These are phyloP conservation scores for Cladochytrium replicatum DNA, from an alignment of 192 early-diverging fungal species.

Conservation along the genomic window DNA sequence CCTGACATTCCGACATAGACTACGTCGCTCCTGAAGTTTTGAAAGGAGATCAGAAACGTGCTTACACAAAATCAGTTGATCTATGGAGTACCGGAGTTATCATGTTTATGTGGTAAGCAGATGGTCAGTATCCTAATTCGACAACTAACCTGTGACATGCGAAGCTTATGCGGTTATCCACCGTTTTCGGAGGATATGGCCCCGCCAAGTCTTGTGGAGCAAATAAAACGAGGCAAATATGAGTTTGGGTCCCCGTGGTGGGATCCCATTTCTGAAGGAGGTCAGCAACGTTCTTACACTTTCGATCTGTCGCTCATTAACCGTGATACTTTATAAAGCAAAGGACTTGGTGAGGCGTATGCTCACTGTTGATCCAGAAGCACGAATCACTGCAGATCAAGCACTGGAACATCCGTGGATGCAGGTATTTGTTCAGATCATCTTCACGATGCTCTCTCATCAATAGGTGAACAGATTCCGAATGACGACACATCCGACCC, in stretches of 20 bases:
- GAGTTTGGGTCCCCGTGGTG: conserved; percentile 60
- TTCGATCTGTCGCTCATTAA: too few relatives aligned
- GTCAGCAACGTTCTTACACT: too few relatives aligned
- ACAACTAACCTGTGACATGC: too few relatives aligned
- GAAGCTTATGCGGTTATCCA: conserved; percentile 58
- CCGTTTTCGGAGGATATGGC: conserved; percentile 57
- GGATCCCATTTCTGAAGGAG: conserved; percentile 47
- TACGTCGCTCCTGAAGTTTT: conserved; percentile 83
- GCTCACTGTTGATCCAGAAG: conserved; percentile 50
- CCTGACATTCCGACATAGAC: conserved; percentile 16
- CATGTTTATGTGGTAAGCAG: conserved; percentile 60
- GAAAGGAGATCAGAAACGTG: conserved; percentile 17
- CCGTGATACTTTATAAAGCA: too few relatives aligned
- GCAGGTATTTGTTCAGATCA: background rate
- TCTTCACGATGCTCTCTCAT: too few relatives aligned
- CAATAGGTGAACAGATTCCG: conserved; percentile 8
- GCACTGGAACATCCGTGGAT: conserved; percentile 71
- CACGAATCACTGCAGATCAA: conserved; percentile 61
- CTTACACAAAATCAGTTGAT: conserved; percentile 60
- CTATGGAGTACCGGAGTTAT: conserved; percentile 86
- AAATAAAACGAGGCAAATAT: conserved; percentile 50
- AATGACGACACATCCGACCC: conserved; percentile 8
- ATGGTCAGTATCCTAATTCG: too few relatives aligned
- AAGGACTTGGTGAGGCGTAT: conserved; percentile 18
- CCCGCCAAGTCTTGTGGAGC: conserved; percentile 23